These are phyloP conservation scores for Rhodosporidiobolus odoratus DNA, from an alignment of 768 basidiomycete species.

Conservation along the genomic window DNA sequence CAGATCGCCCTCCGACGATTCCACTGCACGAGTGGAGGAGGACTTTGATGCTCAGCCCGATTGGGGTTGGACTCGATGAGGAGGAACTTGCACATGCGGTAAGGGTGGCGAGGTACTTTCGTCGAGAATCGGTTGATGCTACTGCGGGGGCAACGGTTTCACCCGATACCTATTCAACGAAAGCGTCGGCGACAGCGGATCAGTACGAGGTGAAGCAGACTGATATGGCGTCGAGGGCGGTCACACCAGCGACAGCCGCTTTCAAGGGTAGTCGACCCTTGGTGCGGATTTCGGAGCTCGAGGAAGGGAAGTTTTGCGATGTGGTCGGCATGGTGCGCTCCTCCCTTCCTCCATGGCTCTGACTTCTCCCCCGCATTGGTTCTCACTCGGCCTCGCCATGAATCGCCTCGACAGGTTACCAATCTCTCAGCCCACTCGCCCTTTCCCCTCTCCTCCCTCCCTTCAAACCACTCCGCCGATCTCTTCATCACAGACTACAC, in stretches of 20 bases:
- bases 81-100: slow-evolving; percentile 6
- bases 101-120: not conserved
- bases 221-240: not conserved
- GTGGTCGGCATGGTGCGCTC: slow-evolving; percentile 10
- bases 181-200: not conserved
- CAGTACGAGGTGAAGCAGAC: too few species aligned
- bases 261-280: not conserved
- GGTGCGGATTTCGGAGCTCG: not conserved
- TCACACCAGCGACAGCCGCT: too few species aligned
- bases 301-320: slow-evolving; percentile 13
- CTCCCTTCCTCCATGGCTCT: not conserved
- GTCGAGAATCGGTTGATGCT: not conserved
- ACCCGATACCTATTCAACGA: not conserved
- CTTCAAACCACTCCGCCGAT: not conserved
- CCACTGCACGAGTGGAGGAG: not conserved
- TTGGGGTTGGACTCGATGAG: not conserved
- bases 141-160: not conserved
- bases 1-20: not conserved
- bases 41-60: not conserved
- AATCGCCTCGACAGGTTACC: slow-evolving; percentile 1
- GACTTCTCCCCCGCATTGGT: not conserved
- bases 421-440: not conserved
- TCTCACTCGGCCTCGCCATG: not conserved
- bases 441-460: not conserved
- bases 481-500: slow-evolving; percentile 29